Evolutionary conservation across 768 basidiomycete species (phyloP), one percentile per base, ranked within the genome.

Genomic region (Hericium rajendrae): DNA sequence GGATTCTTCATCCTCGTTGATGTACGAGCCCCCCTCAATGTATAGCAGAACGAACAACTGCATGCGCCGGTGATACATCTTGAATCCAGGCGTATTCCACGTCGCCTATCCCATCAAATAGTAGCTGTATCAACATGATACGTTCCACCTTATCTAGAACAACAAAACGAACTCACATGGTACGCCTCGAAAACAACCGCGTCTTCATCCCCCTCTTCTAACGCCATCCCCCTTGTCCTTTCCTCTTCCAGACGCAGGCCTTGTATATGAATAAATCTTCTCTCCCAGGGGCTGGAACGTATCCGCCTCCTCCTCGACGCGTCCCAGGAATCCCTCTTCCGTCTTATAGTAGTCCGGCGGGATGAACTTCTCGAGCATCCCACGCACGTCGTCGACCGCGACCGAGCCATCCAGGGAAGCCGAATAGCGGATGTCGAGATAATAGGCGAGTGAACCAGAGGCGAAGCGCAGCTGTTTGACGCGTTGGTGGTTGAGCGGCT

Each of bases 11-110:
- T 91, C 90, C 62, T 97, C 95, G 65, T 86, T 82, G 62, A 99
- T 91, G 70, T 93, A 98, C 12, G 90, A 92, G 2, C 94, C 97
- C 11, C 82, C 97, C 68, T 99, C 97, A 64, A 99, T 93, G 72
- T 91, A 97, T 5, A 99, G 76, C 56, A 95, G 69, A 61, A 97
- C 91, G 69, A 97, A 97, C 52, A 97, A 68, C 71, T 98, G 97
- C 88, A 97, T 95, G 55, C 82, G 76, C 16, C 87, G 79, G 67
- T 97, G 95, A 59, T 91, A 93, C 70, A 95, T 92, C 67, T 77
- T 78, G 73, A 97, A 98, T 12, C 91, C 94, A 6, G 88, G 81
- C 0, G 91, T 90, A 57, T 82, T 70, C 82, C 90, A 94, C 20
- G 84, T 94, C 18, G 83, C 73, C 94, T 97, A 64, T 52, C 50